phyloP scores from a whole-genome alignment of 768 basidiomycete species.

The Russula ochroleuca region DNA sequence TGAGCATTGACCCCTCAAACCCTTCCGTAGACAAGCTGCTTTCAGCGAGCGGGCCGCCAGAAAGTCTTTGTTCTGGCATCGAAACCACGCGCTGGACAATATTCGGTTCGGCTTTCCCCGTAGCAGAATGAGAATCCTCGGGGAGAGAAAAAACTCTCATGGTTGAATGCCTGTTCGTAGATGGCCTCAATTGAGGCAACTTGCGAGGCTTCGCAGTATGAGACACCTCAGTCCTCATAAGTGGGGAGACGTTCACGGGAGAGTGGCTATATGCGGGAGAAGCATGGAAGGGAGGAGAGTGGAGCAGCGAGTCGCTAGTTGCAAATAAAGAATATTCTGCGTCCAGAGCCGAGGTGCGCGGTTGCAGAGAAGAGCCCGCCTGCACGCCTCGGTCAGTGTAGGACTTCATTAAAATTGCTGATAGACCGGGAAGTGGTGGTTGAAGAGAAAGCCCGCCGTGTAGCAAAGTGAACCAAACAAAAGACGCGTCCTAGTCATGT shows the following conservation, averaged over 20 bases:
- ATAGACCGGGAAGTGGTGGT: constrained; percentile 1
- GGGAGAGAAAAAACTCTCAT: constrained; percentile 26
- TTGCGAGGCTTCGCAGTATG: constrained; percentile 20
- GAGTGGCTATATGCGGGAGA: constrained; percentile 26
- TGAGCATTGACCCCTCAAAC: constrained; percentile 22
- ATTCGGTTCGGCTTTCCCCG: constrained; percentile 8
- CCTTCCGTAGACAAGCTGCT: constrained; percentile 26
- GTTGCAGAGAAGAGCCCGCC: constrained; percentile 13
- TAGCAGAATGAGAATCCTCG: constrained; percentile 12
- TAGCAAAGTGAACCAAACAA: constrained; percentile 13
- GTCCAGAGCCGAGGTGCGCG: neutral
- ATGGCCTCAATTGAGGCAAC: constrained; percentile 24
- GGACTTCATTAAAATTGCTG: constrained; percentile 6
- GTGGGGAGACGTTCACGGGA: neutral
- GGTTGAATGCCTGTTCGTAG: constrained; percentile 8
- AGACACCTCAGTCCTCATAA: neutral
- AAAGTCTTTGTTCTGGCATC: constrained; percentile 24
- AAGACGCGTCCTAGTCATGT: constrained; percentile 22
- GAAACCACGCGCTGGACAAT: constrained; percentile 22
- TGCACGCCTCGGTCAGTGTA: constrained; percentile 28
- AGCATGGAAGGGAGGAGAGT: constrained; percentile 14
- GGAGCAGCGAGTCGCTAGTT: neutral
- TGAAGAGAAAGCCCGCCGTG: neutral
- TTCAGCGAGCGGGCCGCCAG: constrained; percentile 13
- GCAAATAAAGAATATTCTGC: neutral